Evolutionary conservation across 345 rosid species (phyloP), one percentile per base, ranked within the genome.

Genomic region (Jatropha curcas): DNA sequence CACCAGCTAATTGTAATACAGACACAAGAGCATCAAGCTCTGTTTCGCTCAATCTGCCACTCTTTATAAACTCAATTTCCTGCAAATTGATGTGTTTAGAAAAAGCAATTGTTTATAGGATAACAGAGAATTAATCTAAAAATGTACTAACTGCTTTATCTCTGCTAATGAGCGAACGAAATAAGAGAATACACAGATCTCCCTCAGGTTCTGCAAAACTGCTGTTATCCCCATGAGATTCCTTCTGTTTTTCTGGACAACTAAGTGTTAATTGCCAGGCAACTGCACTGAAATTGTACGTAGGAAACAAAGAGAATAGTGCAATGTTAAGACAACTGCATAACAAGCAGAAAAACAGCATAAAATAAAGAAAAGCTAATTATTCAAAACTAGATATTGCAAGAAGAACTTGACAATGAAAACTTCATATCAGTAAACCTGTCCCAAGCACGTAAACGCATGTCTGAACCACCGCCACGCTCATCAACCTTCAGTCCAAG

Each of bases 1-100:
- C 84, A 70, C 92, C 84, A 39, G 98, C 92, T 68, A 87, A 81
- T 78, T 72, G 82, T 81, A 95, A 82, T 73, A 78, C 83, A 76
- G 98, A 90, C 48, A 90, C 97, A 71, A 95, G 85, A 71, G 98
- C 98, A 71, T 95, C 96, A 66, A 88, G 89, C 85, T 92, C 99
- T 71, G 73, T 79, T 35, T 59, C 34, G 74, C 80, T 92, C 78
- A 95, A 88, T 82, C 89, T 90, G 65, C 99, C 98, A 22, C 77
- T 74, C 82, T 92, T 95, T 63, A 92, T 82, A 73, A 92, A 92
- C 84, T 90, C 98, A 79, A 92, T 88, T 89, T 95, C 98, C 97
- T 94, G 82, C 64, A 76, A 74, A 14, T 30, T 7, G 28, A 48
- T 39, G 28, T 9, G 5, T 22, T 7, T 1, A n/a, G 4, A 41